A percentile compares a stretch with the other conserved stretches of the same genome.
These are phyloP conservation scores for Pseudozyma hubeiensis DNA, from an alignment of 1,284 basidiomycete species.

Conservation along the genomic window DNA sequence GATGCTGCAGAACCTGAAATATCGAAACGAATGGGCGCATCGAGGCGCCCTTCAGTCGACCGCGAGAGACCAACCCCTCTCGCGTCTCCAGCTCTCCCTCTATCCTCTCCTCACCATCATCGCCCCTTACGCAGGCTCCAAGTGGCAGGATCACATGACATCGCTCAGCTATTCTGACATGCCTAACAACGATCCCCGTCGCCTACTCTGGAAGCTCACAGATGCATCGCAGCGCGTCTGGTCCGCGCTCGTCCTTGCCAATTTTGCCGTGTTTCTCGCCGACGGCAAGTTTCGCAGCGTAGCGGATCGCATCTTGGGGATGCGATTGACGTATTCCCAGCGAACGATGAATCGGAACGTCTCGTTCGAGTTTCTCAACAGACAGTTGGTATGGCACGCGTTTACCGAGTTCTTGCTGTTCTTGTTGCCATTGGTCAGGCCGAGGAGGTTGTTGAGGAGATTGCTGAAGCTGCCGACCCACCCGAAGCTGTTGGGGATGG, in stretches of 20 bases:
- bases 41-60: conserved; percentile 52
- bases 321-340: conserved; percentile 82
- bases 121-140: conserved; percentile 81
- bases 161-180: conserved; percentile 86
- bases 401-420: conserved; percentile 98
- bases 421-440: conserved; percentile 83
- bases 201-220: conserved; percentile 78
- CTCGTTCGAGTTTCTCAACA: conserved; percentile 98
- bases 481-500: conserved; percentile 62
- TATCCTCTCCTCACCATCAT: conserved; percentile 82
- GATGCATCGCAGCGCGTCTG: conserved; percentile 76
- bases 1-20: conserved; percentile 83
- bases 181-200: conserved; percentile 70
- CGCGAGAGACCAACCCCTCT: conserved; percentile 54
- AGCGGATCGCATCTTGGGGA: conserved; percentile 81
- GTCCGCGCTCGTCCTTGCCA: conserved; percentile 76
- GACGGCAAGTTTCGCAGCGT: conserved; percentile 90
- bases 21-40: conserved; percentile 69
- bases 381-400: conserved; percentile 98
- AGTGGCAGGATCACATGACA: conserved; percentile 80
- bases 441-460: conserved; percentile 75
- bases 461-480: conserved; percentile 70
- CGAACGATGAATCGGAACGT: conserved; percentile 82
- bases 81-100: conserved; percentile 65
- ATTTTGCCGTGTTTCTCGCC: conserved; percentile 86